phyloP scores from a whole-genome alignment of 2,329 filamentous ascomycete species.

The Aspergillus brasiliensis region DNA sequence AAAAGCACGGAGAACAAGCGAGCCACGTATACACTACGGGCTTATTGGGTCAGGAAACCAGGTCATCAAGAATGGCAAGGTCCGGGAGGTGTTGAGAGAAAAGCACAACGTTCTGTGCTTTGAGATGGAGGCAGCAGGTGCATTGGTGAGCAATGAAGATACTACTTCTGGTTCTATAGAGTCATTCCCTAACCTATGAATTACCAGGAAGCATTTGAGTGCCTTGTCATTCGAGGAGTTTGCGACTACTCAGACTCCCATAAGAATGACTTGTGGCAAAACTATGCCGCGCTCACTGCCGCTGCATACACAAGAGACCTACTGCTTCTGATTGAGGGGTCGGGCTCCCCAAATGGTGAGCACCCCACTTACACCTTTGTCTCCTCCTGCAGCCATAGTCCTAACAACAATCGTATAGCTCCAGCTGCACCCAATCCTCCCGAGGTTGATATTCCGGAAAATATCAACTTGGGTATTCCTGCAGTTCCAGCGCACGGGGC shows the following conservation, averaged over 20 bases:
- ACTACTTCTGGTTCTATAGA: neutral
- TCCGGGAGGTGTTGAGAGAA: constrained; percentile 17
- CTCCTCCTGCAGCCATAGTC: neutral
- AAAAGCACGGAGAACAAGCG: constrained; percentile 2
- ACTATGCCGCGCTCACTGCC: constrained; percentile 9
- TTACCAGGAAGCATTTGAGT: neutral
- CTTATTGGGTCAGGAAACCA: constrained; percentile 30
- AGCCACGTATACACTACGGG: constrained; percentile 25
- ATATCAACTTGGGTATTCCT: no score
- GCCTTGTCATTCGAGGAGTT: constrained; percentile 11
- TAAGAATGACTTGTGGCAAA: constrained; percentile 15
- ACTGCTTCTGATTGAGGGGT: neutral
- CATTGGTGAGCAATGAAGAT: neutral
- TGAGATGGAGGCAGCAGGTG: constrained; percentile 18
- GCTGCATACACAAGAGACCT: constrained; percentile 15
- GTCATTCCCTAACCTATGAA: neutral
- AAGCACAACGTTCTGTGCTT: constrained; percentile 25
- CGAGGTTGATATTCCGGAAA: neutral
- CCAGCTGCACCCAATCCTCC: neutral
- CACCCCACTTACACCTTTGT: neutral
- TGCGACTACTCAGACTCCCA: constrained; percentile 15
- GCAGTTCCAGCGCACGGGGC: neutral
- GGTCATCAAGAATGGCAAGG: constrained; percentile 23
- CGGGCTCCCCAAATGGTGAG: neutral
- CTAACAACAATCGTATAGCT: neutral